Conservation (phyloP, 306 rosid species). For the Cyamopsis tetragonoloba region DNA sequence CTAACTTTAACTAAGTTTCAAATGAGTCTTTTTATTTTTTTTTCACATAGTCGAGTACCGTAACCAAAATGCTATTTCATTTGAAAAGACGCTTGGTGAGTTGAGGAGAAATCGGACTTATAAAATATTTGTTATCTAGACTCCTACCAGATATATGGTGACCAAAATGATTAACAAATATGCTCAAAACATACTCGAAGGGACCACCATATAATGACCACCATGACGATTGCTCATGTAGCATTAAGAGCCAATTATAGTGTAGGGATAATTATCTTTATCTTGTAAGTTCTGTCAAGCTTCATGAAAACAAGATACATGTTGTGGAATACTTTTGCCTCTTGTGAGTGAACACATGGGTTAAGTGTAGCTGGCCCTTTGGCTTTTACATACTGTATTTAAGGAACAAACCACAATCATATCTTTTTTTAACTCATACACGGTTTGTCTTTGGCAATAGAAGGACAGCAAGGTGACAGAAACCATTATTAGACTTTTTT, state of each 20-base stretch:
- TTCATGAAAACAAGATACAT: slow-evolving; percentile 19
- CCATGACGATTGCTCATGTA: slow-evolving; percentile 25
- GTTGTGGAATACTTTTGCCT: slow-evolving; percentile 33
- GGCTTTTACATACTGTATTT: slow-evolving; percentile 19
- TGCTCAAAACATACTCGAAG: too few relatives aligned
- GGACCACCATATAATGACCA: too few relatives aligned
- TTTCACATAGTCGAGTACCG: too few relatives aligned
- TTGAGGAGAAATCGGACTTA: too few relatives aligned
- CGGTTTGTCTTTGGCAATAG: slow-evolving; percentile 10
- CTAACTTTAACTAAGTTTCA: too few relatives aligned
- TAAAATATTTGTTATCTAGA: too few relatives aligned
- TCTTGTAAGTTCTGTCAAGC: slow-evolving; percentile 17
- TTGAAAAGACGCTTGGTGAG: too few relatives aligned
- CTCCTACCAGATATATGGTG: too few relatives aligned
- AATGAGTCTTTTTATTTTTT: too few relatives aligned
- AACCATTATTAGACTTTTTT: slow-evolving; percentile 10
- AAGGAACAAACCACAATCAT: slow-evolving; percentile 18
- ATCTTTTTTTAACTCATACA: slow-evolving; percentile 17
- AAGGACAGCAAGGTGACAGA: slow-evolving; percentile 14
- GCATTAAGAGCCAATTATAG: slow-evolving; percentile 26
- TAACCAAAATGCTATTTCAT: too few relatives aligned
- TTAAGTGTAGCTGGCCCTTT: slow-evolving; percentile 23
- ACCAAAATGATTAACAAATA: too few relatives aligned
- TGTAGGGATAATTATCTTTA: slow-evolving; percentile 32
- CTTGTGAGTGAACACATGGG: slow-evolving; percentile 30